Percentiles rank a stretch among this genome's conserved stretches.
Evolutionary conservation across 306 rosid genomes (phyloP).

Genomic region (Albizia julibrissin): DNA sequence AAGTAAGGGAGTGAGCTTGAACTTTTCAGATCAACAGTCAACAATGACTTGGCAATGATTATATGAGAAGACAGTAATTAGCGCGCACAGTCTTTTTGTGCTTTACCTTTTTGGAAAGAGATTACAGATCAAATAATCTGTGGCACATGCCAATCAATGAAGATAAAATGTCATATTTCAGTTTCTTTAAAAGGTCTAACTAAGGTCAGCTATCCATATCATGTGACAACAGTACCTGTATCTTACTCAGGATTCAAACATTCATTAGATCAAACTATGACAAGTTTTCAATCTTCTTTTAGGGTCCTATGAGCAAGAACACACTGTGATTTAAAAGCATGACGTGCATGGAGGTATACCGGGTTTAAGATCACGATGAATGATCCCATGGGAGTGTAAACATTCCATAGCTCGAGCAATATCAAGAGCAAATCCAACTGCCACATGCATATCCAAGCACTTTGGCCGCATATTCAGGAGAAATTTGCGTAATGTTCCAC

Average conservation of each 20-base stretch:
- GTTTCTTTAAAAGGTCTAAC: slow-evolving; percentile 18
- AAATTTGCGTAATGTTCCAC: slow-evolving; percentile 86
- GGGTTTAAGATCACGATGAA: slow-evolving; percentile 95
- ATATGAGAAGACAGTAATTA: background rate
- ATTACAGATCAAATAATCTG: background rate
- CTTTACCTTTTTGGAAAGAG: background rate
- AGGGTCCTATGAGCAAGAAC: background rate
- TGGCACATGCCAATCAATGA: slow-evolving; percentile 14
- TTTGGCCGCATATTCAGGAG: slow-evolving; percentile 52
- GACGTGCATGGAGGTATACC: slow-evolving; percentile 49
- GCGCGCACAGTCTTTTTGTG: background rate
- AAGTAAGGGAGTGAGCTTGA: background rate
- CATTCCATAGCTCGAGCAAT: slow-evolving; percentile 41
- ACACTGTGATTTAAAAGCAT: slow-evolving; percentile 10
- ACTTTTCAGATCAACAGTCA: background rate
- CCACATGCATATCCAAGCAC: slow-evolving; percentile 32
- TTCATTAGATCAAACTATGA: slow-evolving; percentile 13
- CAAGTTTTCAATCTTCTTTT: background rate
- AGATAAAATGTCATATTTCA: background rate
- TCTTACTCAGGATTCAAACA: background rate
- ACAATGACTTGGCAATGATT: background rate
- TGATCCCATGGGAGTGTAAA: slow-evolving; percentile 88
- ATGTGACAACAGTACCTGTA: slow-evolving; percentile 8
- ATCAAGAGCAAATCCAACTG: slow-evolving; percentile 41
- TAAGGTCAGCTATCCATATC: slow-evolving; percentile 15